Conservation (phyloP, 2,329 filamentous ascomycete species). For the Plectosphaerella cucumerina region DNA sequence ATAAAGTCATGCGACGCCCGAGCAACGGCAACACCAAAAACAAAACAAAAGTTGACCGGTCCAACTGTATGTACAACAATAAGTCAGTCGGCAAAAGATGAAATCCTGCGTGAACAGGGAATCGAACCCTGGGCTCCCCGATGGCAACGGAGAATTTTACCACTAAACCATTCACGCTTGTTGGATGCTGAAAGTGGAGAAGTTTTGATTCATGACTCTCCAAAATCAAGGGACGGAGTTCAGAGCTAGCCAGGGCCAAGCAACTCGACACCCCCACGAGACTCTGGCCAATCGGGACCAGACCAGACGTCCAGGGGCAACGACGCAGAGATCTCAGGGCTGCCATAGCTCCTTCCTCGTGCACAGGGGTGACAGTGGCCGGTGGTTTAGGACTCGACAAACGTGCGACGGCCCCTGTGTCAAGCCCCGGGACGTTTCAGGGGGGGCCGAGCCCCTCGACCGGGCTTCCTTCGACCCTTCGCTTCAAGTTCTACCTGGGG, state of each 20-base stretch:
- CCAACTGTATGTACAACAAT: no score
- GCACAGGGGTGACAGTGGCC: conserved; percentile 4
- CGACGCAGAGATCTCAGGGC: neutral
- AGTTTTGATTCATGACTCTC: neutral
- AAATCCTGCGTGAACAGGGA: conserved; percentile 2
- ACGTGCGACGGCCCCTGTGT: conserved; percentile 24
- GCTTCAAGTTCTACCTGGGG: no score
- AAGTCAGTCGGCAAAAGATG: neutral
- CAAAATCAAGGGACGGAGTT: no score
- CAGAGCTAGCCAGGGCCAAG: no score
- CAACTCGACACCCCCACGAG: no score
- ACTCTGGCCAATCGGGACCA: conserved; percentile 1
- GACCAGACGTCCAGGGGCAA: neutral
- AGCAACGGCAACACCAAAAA: no score
- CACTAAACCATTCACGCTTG: conserved; percentile 5
- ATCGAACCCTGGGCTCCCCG: conserved; percentile 5
- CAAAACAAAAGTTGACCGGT: neutral
- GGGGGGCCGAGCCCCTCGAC: neutral
- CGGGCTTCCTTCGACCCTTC: no score
- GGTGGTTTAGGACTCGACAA: conserved; percentile 5
- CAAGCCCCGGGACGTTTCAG: conserved; percentile 7
- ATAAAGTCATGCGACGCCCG: no score
- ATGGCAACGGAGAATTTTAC: conserved; percentile 6
- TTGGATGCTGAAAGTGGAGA: neutral
- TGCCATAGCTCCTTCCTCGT: conserved; percentile 6